These are phyloP conservation scores for Favolaschia claudopus DNA, from an alignment of 768 basidiomycete species.

Conservation along the genomic window DNA sequence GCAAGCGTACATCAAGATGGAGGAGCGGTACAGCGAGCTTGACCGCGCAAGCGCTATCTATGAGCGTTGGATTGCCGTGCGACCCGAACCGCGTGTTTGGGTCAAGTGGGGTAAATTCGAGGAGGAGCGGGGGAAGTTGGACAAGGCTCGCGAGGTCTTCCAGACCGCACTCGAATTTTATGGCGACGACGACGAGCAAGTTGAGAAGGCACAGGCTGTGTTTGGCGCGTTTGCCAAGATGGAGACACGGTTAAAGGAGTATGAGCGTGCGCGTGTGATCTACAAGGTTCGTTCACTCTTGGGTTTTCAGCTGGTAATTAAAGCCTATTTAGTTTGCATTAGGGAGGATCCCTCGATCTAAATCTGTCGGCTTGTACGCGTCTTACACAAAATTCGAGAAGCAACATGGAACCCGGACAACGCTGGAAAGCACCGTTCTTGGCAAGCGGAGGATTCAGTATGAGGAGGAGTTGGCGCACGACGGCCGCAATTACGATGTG, in stretches of 20 bases:
- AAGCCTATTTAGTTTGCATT: constrained; percentile 81
- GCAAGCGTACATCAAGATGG: constrained; percentile 99
- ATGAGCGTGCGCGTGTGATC: constrained; percentile 94
- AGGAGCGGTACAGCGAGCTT: constrained; percentile 89
- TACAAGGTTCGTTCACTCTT: constrained; percentile 76
- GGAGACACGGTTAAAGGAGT: constrained; percentile 96
- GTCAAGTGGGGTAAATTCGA: constrained; percentile 31
- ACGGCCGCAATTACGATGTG: constrained; percentile 94
- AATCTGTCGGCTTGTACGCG: constrained; percentile 87
- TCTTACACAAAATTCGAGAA: constrained; percentile 98
- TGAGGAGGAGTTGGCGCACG: constrained; percentile 92
- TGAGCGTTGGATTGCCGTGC: constrained; percentile 86
- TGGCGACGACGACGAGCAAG: constrained; percentile 86
- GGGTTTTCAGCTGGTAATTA: not conserved
- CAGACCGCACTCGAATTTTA: constrained; percentile 91
- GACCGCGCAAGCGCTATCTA: constrained; percentile 94
- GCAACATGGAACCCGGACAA: constrained; percentile 89
- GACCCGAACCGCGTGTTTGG: constrained; percentile 30
- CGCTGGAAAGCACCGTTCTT: constrained; percentile 92
- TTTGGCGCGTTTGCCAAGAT: constrained; percentile 95
- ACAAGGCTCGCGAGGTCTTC: constrained; percentile 87
- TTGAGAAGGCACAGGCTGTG: constrained; percentile 96
- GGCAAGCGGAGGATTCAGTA: constrained; percentile 99
- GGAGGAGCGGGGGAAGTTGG: constrained; percentile 40
- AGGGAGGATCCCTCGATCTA: constrained; percentile 89